phyloP scores from a whole-genome alignment of 345 rosid species.

The Pseudoturritis turrita region DNA sequence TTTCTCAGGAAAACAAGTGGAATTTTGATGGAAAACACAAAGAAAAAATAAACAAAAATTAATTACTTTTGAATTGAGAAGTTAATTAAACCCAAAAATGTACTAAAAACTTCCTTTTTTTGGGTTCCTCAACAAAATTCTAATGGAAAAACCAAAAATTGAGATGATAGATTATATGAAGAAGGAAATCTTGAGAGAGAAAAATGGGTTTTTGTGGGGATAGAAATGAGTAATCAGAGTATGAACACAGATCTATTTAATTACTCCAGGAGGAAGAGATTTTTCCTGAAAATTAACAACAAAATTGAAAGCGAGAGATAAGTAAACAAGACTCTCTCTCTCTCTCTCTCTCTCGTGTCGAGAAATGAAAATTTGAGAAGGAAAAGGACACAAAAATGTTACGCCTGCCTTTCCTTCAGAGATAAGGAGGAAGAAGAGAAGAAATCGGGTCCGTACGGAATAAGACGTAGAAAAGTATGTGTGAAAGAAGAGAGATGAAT shows the following conservation, averaged over 20 bases:
- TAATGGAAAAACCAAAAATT: not conserved
- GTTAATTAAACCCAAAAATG: conserved; percentile 3
- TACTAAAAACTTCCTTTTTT: not conserved
- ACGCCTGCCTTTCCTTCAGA: not conserved
- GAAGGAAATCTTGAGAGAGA: not conserved
- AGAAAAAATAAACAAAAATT: not conserved
- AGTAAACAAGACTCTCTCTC: not conserved
- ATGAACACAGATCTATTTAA: conserved; percentile 31
- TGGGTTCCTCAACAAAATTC: not conserved
- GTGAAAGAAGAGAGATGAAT: conserved; percentile 8
- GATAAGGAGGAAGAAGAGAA: conserved; percentile 7
- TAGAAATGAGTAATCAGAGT: not conserved
- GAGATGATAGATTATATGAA: not conserved
- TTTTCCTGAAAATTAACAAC: conserved; percentile 10
- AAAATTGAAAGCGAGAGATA: not conserved
- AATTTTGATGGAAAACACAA: not conserved
- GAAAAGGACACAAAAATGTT: conserved; percentile 12
- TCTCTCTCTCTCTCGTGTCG: not conserved
- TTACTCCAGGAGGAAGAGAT: not conserved
- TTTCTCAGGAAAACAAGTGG: not conserved
- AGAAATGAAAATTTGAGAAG: not conserved
- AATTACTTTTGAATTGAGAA: not conserved
- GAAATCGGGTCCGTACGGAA: conserved; percentile 14
- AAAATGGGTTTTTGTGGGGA: not conserved
- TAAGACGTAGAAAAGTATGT: conserved; percentile 4